Evolutionary conservation across 345 rosid genomes (phyloP), one percentile per base, ranked within the genome.

Genomic region (Moricandia arvensis): DNA sequence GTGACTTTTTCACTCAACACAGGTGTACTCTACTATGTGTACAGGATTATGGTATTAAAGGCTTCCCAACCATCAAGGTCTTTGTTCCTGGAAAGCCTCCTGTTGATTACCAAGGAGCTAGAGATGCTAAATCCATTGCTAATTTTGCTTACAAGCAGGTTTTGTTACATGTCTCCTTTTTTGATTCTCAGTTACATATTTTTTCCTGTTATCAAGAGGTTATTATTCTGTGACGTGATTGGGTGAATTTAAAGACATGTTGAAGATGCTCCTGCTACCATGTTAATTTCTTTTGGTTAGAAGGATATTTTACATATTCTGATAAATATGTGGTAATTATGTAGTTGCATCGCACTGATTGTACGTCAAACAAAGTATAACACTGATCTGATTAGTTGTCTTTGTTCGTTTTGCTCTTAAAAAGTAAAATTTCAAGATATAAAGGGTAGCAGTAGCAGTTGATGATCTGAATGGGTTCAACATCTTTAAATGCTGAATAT

Each of bases 1-100:
- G 3, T 45, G n/a, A n/a, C 53, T 7, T 59, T 35, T 34, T 35
- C 31, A 27, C 59, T 31, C 16, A n/a, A n/a, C n/a, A n/a, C n/a
- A n/a, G n/a, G n/a, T n/a, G n/a, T n/a, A n/a, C n/a, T n/a, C 21
- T 27, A n/a, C 6, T 7, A 31, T 18, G 34, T 72, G 43, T 72
- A 4, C 74, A 95, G 99, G 97, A 95, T 67, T 95, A 92, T 84
- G 99, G 97, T 66, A 95, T 95, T 18, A 75, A 67, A 69, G 97
- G 99, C 68, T 95, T 92, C 83, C 99, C 99, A 17, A 92, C 97
- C 67, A 92, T 95, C 45, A 95, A 95, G 83, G 91, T 90, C 74
- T 95, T 95, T 81, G 88, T 53, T 35, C 97, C 98, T 65, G 99
- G 98, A 75, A 90, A 85, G 85, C 81, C 97, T 80, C 96, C 98